These are phyloP conservation scores for Talaromyces sp. DNA, from an alignment of 2,329 filamentous ascomycete genomes.

Conservation along the genomic window DNA sequence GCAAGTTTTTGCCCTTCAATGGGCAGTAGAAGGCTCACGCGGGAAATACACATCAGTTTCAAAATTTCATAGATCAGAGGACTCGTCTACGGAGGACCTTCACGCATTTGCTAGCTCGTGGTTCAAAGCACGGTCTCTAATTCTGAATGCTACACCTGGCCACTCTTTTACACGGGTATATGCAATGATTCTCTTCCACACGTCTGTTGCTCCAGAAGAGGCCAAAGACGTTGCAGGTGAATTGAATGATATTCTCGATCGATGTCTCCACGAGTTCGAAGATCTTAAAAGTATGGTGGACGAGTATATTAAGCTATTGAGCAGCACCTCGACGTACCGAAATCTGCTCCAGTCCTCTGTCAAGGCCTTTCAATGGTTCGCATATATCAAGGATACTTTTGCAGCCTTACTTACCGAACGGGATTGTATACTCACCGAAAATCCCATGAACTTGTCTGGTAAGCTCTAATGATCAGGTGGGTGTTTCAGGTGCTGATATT, in stretches of 20 bases:
- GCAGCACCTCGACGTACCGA: background rate
- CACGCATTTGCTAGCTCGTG: background rate
- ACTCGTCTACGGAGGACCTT: background rate
- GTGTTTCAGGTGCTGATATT: background rate
- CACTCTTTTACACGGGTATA: background rate
- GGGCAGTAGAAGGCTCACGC: background rate
- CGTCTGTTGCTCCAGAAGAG: background rate
- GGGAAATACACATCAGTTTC: background rate
- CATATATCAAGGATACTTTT: constrained; percentile 9
- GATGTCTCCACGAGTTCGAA: background rate
- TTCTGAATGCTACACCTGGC: background rate
- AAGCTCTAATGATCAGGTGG: background rate
- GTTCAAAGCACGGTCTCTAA: background rate
- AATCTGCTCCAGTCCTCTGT: background rate
- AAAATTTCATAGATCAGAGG: background rate
- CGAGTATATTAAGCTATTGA: background rate
- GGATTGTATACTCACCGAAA: background rate
- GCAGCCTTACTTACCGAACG: background rate
- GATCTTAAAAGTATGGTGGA: background rate
- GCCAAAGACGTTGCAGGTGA: background rate
- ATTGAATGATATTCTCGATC: background rate
- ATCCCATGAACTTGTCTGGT: background rate
- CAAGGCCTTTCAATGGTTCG: constrained; percentile 6
- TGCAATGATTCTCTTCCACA: constrained; percentile 1
- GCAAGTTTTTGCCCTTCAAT: constrained; percentile 6